Base-by-base conservation (phyloP, 2,329 filamentous ascomycete genomes). In the Aspergillus brasiliensis region DNA sequence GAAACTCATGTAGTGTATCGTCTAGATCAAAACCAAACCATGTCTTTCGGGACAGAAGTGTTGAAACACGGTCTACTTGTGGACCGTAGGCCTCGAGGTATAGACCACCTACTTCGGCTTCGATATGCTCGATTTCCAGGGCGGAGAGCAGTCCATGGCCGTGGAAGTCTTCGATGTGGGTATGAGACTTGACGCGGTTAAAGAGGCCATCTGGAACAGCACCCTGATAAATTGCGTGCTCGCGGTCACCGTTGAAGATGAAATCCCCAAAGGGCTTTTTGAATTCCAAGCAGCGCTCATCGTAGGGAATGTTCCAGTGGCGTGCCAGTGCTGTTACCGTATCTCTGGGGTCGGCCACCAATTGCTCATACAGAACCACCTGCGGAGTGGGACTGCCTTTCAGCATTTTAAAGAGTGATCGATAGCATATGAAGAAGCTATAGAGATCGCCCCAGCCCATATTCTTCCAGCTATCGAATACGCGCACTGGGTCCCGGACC, bases 21-120 rank as follows among this genome's bases (percentile, higher is more conserved):
- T 83, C 80, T 5, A 83, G 75, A 42, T 82, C 81, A 55, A 83
- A 82, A 1, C 76, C 78, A 38, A 80, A 73, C 78, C 80, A 82
- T 1, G 55, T 34, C 57, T 67, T 68, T 25, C 51, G 8, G 0
- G 8, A n/a, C n/a, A 42, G 38, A n/a, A 42, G 17, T 8, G 1
- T 42, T 11, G 17, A 42, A 19, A 42, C 15, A 15, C n/a, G 17
- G 10, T 17, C 8, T 42, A 42, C 8, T 8, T 19, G n/a, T 10
- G 17, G 17, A 8, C 38, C 38, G 10, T 17, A 42, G 7, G 38
- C 38, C 17, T 42, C 38, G 3, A 42, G 17, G 38, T 42, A 42
- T 7, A 42, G 17, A 8, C 15, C 17, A 10, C 38, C 38, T 17
- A 42, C 8, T 42, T 42, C 38, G 7, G 38, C 38, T 17, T 42